phyloP scores from a whole-genome alignment of 495 filamentous ascomycete genomes.

The Aspergillus ellipticus region DNA sequence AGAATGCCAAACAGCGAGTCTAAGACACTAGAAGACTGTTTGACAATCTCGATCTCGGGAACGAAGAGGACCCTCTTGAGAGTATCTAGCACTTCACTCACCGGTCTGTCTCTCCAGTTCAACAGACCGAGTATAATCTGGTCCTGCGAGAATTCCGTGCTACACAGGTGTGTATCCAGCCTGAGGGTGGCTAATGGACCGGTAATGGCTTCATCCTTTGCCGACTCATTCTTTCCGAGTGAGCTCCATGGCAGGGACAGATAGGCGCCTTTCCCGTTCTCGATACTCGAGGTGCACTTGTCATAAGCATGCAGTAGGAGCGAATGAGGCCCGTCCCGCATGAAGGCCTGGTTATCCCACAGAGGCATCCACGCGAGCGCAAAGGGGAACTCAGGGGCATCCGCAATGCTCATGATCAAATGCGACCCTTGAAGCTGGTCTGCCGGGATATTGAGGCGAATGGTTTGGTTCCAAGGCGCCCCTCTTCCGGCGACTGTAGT shows the following conservation, averaged over 20 bases:
- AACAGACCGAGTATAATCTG: constrained; percentile 78
- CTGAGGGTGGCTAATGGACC: constrained; percentile 72
- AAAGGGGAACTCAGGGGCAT: constrained; percentile 80
- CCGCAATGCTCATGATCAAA: constrained; percentile 82
- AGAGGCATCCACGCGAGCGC: constrained; percentile 90
- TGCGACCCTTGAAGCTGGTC: constrained; percentile 81
- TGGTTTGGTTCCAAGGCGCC: constrained; percentile 79
- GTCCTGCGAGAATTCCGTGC: constrained; percentile 93
- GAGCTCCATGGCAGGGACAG: constrained; percentile 75
- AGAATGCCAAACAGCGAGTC: constrained; percentile 89
- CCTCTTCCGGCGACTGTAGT: constrained; percentile 76
- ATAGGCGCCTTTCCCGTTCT: constrained; percentile 73
- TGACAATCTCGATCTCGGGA: constrained; percentile 95
- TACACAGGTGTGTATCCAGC: constrained; percentile 87
- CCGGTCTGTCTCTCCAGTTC: constrained; percentile 75
- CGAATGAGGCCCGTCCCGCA: constrained; percentile 79
- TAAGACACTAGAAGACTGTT: constrained; percentile 83
- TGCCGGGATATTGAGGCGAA: constrained; percentile 74
- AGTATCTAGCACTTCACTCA: constrained; percentile 64
- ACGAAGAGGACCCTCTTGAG: constrained; percentile 87
- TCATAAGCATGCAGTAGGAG: constrained; percentile 85
- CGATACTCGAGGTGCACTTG: constrained; percentile 67
- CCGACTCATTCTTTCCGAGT: constrained; percentile 58
- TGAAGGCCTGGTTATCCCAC: constrained; percentile 89
- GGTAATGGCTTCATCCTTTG: constrained; percentile 69